Conservation (phyloP, 176 grass and related monocot species). For the Carex cristatella region DNA sequence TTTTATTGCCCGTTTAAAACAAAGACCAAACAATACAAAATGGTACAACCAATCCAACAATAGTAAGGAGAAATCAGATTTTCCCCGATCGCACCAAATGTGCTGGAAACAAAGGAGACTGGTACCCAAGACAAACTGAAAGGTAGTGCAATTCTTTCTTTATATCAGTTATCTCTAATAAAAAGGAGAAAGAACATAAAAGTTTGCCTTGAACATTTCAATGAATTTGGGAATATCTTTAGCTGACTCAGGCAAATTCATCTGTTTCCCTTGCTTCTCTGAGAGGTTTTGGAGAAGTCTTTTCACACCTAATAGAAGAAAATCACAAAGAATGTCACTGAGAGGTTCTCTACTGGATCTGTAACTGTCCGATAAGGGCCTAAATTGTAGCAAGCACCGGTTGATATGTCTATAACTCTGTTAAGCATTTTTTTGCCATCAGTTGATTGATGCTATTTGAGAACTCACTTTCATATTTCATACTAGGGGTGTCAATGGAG, state of each 20-base stretch:
- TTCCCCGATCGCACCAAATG: not conserved
- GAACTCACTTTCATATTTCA: not conserved
- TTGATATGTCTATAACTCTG: not conserved
- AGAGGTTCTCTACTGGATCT: not conserved
- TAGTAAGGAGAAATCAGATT: not conserved
- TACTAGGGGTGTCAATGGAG: not conserved
- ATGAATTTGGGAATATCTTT: constrained; percentile 93
- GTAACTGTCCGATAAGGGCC: not conserved
- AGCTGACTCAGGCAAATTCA: constrained; percentile 74
- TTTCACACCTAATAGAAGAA: constrained; percentile 57
- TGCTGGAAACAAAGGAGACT: not conserved
- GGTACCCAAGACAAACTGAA: not conserved
- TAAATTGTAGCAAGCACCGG: not conserved
- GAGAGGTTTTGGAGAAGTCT: constrained; percentile 83
- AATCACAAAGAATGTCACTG: constrained; percentile 9
- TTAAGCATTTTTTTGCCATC: not conserved
- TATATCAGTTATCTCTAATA: not conserved
- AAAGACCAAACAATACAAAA: not conserved
- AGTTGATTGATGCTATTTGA: not conserved
- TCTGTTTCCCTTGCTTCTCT: constrained; percentile 93
- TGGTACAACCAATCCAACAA: not conserved
- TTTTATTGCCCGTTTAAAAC: not conserved
- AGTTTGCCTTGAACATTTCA: constrained; percentile 62
- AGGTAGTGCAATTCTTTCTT: not conserved
- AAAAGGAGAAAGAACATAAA: not conserved